Percentiles rank a stretch among this genome's conserved stretches.
Conservation (phyloP, 106 monocot species). For the Phalaenopsis aphrodite region DNA sequence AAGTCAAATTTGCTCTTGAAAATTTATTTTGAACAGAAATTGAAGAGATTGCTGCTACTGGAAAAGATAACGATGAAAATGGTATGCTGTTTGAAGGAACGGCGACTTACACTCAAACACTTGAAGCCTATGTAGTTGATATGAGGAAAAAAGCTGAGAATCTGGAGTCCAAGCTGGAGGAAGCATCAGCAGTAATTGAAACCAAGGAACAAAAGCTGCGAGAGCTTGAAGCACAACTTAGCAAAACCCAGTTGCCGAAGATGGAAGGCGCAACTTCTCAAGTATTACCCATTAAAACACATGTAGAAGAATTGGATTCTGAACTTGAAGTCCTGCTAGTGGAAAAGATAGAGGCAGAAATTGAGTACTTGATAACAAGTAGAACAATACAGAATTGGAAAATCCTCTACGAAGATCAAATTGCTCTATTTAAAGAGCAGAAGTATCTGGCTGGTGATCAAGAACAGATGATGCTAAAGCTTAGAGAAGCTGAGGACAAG, state of each 20-base stretch:
- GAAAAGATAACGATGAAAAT: conserved; percentile 8
- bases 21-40: conserved; percentile 27
- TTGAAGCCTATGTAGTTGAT: conserved; percentile 14
- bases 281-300: conserved; percentile 5
- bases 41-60: conserved; percentile 30
- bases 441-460: conserved; percentile 22
- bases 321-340: conserved; percentile 46
- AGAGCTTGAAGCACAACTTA: conserved; percentile 24
- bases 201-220: conserved; percentile 24
- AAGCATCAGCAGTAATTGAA: conserved; percentile 16
- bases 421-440: conserved; percentile 36
- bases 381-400: conserved; percentile 23
- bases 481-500: conserved; percentile 26
- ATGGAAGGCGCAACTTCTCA: conserved; percentile 1
- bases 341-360: conserved; percentile 49
- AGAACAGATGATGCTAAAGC: conserved; percentile 14
- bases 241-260: background rate
- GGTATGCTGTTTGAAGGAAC: conserved; percentile 25
- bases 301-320: conserved; percentile 16
- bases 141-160: conserved; percentile 18
- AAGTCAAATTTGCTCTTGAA: background rate
- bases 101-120: conserved; percentile 10
- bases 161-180: conserved; percentile 23
- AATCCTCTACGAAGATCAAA: conserved; percentile 24
- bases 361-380: conserved; percentile 35